phyloP scores from a whole-genome alignment of 306 rosid genomes.

The Erythrophleum fordii region DNA sequence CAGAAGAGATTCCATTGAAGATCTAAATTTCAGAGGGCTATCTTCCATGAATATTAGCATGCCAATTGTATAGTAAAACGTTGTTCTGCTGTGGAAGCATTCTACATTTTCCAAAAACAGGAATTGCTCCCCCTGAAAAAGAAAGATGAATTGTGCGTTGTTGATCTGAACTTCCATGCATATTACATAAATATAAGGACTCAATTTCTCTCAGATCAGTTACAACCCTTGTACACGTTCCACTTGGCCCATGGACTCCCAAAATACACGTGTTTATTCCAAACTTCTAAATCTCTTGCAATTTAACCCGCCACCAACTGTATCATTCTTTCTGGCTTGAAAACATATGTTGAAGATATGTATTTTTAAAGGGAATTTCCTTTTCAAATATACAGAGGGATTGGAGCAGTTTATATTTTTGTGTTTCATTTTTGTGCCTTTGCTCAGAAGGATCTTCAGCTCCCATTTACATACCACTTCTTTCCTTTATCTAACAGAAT shows the following conservation, averaged over 20 bases:
- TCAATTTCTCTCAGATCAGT: constrained; percentile 1
- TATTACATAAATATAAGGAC: background rate
- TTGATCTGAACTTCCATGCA: constrained; percentile 6
- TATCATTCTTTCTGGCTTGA: background rate
- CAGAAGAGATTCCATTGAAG: constrained; percentile 51
- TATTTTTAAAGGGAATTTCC: background rate
- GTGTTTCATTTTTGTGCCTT: background rate
- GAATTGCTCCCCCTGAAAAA: constrained; percentile 51
- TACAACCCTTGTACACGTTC: background rate
- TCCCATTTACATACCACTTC: background rate
- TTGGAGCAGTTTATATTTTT: background rate
- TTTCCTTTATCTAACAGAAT: background rate
- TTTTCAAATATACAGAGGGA: background rate
- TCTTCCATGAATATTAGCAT: constrained; percentile 55
- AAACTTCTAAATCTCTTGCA: constrained; percentile 6
- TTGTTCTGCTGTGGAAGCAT: constrained; percentile 54
- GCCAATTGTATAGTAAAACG: constrained; percentile 48
- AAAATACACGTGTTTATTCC: background rate
- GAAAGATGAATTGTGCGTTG: constrained; percentile 1
- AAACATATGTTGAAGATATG: background rate
- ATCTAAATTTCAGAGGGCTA: constrained; percentile 48
- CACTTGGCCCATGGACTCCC: constrained; percentile 18
- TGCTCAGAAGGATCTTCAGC: background rate
- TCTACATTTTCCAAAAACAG: constrained; percentile 45
- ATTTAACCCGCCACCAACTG: constrained; percentile 1